Evolutionary conservation across 495 filamentous ascomycete genomes (phyloP).

Genomic region (Apodospora peruviana): DNA sequence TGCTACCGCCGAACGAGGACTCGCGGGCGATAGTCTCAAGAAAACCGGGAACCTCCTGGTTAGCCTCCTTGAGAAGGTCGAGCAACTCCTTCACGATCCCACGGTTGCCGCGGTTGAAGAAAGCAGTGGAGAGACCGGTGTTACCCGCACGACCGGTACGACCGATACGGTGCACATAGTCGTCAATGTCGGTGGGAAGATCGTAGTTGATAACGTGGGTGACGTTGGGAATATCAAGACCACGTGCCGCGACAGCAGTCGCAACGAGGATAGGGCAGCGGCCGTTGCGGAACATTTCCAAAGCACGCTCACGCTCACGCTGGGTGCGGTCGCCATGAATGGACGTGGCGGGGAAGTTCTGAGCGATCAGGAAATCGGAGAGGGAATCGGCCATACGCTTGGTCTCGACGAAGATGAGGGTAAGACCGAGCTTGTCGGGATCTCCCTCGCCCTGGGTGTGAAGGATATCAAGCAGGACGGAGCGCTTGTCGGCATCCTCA

Average conservation of each 20-base stretch:
- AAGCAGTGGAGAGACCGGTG: slow-evolving; percentile 95
- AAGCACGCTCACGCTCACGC: slow-evolving; percentile 94
- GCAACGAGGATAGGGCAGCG: slow-evolving; percentile 95
- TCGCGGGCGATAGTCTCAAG: slow-evolving; percentile 95
- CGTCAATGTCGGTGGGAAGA: slow-evolving; percentile 95
- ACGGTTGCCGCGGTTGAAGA: slow-evolving; percentile 99
- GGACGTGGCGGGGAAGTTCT: slow-evolving; percentile 95
- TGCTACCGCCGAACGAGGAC: slow-evolving; percentile 70
- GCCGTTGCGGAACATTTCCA: slow-evolving; percentile 94
- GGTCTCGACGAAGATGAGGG: slow-evolving; percentile 97
- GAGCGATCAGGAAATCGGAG: slow-evolving; percentile 96
- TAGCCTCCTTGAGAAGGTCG: slow-evolving; percentile 94
- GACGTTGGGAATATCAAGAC: slow-evolving; percentile 95
- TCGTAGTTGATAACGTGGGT: slow-evolving; percentile 99
- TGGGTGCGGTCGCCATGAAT: slow-evolving; percentile 98
- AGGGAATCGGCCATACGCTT: slow-evolving; percentile 99
- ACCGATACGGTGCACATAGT: slow-evolving; percentile 99
- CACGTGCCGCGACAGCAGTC: slow-evolving; percentile 93
- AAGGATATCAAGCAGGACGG: slow-evolving; percentile 91
- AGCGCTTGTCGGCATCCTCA: slow-evolving; percentile 95
- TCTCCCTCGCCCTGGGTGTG: slow-evolving; percentile 60
- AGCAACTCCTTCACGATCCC: slow-evolving; percentile 93
- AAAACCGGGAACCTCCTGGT: slow-evolving; percentile 92
- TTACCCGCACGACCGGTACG: slow-evolving; percentile 99
- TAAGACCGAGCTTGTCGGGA: slow-evolving; percentile 60